Evolutionary conservation across 768 basidiomycete genomes (phyloP), one percentile per base, ranked within the genome.

Genomic region (Termitomyces sp.): DNA sequence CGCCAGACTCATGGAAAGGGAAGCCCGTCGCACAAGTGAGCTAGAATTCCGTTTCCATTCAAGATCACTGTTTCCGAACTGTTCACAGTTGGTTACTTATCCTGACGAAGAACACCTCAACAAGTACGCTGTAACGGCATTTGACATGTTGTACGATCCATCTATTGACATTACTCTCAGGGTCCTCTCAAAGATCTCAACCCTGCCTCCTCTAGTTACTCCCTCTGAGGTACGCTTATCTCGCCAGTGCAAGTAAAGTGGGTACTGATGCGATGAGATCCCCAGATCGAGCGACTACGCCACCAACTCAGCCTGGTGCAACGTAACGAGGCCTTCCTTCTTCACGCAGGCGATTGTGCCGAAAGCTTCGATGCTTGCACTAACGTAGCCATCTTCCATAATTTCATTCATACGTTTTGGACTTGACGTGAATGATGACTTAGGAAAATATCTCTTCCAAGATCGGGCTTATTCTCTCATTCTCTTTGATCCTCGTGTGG

Each of bases 281-380:
- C n/a, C 18, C 58, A 91, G 91, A 88, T 93, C 67, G 90, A 93
- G 69, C 82, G 92, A 10, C 78, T 98, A 56, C 81, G 93, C 51
- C 79, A 85, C 67, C 92, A 95, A 61, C 76, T 98, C 20, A 74
- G 79, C 35, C 84, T 84, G 36, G 94, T 95, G 3, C 89, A 97
- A 64, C 79, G 79, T 20, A 91, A 92, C 61, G 85, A 95, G 65
- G 94, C 93, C 0, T 98, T 99, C 73, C 78, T 99, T 38, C 80
- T 99, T 2, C 97, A 99, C 61, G 97, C 97, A 0, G 97, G 97
- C 2, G 97, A 99, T 67, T 99, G 97, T 65, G 94, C 93, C n/a
- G 92, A 95, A 71, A 89, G 91, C 69, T 95, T 96, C 66, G 88
- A 91, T 64, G 92, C 92, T 0, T 94, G 92, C 69, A 93, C 90